Conservation (phyloP, 139 green algal genomes). For the Chlorella sp. region DNA sequence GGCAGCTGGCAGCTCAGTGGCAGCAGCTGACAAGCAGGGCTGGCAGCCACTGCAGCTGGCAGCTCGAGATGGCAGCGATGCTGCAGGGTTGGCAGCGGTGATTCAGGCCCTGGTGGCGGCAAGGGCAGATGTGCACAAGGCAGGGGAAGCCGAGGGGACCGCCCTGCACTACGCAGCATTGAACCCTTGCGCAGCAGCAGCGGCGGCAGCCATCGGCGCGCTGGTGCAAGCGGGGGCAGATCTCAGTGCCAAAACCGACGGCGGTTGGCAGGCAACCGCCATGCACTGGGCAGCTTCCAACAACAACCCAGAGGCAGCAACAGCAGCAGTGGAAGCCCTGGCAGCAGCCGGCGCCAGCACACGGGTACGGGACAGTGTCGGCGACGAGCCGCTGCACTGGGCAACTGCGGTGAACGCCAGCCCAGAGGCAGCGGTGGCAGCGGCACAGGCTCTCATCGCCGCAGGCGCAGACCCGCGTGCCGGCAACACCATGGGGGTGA, state of each 20-base stretch:
- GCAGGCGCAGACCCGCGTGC: background rate
- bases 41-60: background rate
- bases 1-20: background rate
- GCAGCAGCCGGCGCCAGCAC: no score
- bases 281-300: background rate
- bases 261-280: no score
- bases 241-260: background rate
- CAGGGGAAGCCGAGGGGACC: background rate
- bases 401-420: background rate
- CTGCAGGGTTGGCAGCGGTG: background rate
- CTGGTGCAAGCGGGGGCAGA: background rate
- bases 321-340: background rate
- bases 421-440: background rate
- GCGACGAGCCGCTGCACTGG: background rate
- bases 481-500: background rate
- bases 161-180: background rate
- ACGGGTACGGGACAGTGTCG: background rate
- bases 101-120: background rate
- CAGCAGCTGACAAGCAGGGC: background rate
- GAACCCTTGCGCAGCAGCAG: background rate
- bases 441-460: background rate
- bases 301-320: background rate
- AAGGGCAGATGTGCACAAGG: background rate
- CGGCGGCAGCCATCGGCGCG: background rate
- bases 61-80: background rate